phyloP scores from a whole-genome alignment of 441 rosid genomes.

The Euphorbia celastroides region DNA sequence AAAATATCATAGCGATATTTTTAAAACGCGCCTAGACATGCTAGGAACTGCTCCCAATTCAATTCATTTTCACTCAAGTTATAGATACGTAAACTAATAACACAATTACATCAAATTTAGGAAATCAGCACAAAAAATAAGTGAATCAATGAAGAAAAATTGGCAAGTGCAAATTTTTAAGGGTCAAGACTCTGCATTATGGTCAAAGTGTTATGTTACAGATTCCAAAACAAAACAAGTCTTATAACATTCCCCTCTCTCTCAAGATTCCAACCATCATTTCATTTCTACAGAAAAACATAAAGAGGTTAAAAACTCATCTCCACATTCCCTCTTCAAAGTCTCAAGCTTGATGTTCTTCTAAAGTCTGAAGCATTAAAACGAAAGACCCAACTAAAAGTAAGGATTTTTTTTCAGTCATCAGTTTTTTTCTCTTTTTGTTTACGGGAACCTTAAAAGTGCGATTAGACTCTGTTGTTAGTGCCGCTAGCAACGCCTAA shows the following conservation, averaged over 20 bases:
- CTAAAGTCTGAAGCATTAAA: not conserved
- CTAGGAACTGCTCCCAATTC: too few relatives aligned
- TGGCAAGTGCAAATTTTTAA: not conserved
- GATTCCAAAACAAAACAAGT: conserved; percentile 16
- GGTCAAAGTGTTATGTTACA: conserved; percentile 18
- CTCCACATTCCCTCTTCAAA: conserved; percentile 15
- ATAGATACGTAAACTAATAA: too few relatives aligned
- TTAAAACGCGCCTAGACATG: too few relatives aligned
- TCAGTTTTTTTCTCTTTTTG: conserved; percentile 19
- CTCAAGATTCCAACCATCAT: conserved; percentile 18
- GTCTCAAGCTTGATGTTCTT: conserved; percentile 6
- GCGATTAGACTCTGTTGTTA: not conserved
- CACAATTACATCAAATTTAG: not conserved
- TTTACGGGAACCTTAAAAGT: conserved; percentile 7
- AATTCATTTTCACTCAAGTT: too few relatives aligned
- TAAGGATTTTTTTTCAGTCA: conserved; percentile 13
- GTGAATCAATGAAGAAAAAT: not conserved
- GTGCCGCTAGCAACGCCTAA: conserved; percentile 47
- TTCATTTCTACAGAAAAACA: conserved; percentile 7
- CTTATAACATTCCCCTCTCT: conserved; percentile 8
- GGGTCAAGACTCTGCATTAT: conserved; percentile 9
- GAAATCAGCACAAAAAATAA: not conserved
- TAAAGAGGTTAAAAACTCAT: conserved; percentile 15
- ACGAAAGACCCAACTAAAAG: conserved; percentile 8
- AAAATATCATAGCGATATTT: too few relatives aligned